These are phyloP conservation scores for Cystoderma amianthinum DNA, from an alignment of 768 basidiomycete species.

Conservation along the genomic window DNA sequence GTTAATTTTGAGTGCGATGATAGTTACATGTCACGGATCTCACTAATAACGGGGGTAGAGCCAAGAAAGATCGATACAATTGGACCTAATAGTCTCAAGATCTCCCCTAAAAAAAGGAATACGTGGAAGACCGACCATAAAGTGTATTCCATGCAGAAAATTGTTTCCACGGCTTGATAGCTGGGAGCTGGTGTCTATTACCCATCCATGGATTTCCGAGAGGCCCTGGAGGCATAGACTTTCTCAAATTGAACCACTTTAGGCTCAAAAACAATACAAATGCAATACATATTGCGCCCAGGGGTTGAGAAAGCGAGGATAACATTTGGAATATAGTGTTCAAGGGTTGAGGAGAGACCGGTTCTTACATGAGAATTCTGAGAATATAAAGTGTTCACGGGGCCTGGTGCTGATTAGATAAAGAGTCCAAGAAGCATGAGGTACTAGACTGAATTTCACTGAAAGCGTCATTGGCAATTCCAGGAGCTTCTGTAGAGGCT, in stretches of 20 bases:
- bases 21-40: constrained; percentile 3
- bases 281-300: constrained; percentile 7
- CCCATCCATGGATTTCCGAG: constrained; percentile 36
- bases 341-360: neutral
- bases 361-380: too few species aligned
- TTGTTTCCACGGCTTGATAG: constrained; percentile 38
- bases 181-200: constrained; percentile 37
- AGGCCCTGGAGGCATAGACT: constrained; percentile 38
- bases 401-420: too few species aligned
- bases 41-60: constrained; percentile 33
- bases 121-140: constrained; percentile 26
- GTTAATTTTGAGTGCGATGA: neutral
- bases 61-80: constrained; percentile 34
- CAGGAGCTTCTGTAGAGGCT: too few species aligned
- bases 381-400: too few species aligned
- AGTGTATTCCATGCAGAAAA: constrained; percentile 38
- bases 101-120: neutral
- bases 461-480: too few species aligned
- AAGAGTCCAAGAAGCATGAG: too few species aligned
- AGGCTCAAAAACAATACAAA: constrained; percentile 14
- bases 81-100: constrained; percentile 18
- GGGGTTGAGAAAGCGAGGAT: constrained; percentile 5
- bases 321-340: neutral
- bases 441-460: too few species aligned
- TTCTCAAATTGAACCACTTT: constrained; percentile 22